Percentiles rank a stretch among this genome's conserved stretches.
These are phyloP conservation scores for Nakazawaea wyomingensis DNA, from an alignment of 805 yeast genomes.

Conservation along the genomic window DNA sequence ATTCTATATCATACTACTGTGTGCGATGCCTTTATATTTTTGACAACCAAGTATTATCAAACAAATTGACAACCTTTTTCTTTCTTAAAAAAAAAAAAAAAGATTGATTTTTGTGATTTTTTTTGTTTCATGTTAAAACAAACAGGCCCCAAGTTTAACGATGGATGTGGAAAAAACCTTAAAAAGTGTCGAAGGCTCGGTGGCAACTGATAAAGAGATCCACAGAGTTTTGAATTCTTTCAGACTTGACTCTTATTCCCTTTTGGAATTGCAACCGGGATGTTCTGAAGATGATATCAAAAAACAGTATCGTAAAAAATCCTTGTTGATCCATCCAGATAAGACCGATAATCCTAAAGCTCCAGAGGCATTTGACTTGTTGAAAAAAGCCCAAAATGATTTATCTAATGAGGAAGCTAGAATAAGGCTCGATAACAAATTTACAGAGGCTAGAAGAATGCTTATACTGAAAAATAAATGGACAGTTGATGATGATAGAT, in stretches of 20 bases:
- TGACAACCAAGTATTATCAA: too few relatives aligned
- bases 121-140: too few relatives aligned
- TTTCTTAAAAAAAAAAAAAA: neutral
- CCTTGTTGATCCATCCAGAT: conserved; percentile 67
- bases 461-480: conserved; percentile 32
- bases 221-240: conserved; percentile 44
- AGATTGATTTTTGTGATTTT: neutral
- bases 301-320: conserved; percentile 48
- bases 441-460: conserved; percentile 37
- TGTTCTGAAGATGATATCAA: conserved; percentile 35
- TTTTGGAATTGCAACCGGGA: conserved; percentile 43
- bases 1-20: neutral
- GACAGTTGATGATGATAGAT: conserved; percentile 32
- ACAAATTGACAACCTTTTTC: too few relatives aligned
- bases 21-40: too few relatives aligned
- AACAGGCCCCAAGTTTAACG: neutral
- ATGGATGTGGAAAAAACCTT: conserved; percentile 5
- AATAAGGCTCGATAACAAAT: conserved; percentile 36
- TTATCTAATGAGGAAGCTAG: conserved; percentile 34
- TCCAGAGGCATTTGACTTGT: conserved; percentile 55
- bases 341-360: conserved; percentile 52
- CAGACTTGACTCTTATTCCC: conserved; percentile 48
- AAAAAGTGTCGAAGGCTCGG: conserved; percentile 5
- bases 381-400: conserved; percentile 49
- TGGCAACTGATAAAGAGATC: conserved; percentile 45